phyloP scores from a whole-genome alignment of 169 alveolate genomes.

The Perkinsus chesapeaki region DNA sequence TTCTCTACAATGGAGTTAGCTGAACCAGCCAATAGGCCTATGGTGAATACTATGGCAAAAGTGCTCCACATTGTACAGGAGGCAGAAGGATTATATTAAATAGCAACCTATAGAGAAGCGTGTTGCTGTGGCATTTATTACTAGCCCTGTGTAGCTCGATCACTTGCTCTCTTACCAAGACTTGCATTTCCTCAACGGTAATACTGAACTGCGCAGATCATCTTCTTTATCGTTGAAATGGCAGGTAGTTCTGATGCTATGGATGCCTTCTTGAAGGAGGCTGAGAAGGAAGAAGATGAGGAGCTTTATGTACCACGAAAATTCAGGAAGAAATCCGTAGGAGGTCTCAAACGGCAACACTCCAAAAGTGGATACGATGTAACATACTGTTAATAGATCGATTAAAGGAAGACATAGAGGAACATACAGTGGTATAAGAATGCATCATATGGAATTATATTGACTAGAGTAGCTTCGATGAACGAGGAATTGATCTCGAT shows the following conservation, averaged over 20 bases:
- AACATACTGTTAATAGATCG: too few species aligned
- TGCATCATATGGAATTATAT: too few species aligned
- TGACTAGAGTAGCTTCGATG: too few species aligned
- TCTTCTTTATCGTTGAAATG: too few species aligned
- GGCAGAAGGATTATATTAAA: not conserved
- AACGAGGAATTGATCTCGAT: too few species aligned
- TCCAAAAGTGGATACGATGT: not conserved
- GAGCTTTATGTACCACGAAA: not conserved
- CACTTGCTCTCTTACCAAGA: not conserved
- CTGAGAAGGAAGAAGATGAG: not conserved
- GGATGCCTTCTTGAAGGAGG: conserved; percentile 3
- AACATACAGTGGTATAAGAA: too few species aligned
- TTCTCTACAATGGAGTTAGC: conserved; percentile 4
- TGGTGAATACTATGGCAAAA: not conserved
- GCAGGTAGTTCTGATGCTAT: not conserved
- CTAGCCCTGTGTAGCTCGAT: not conserved
- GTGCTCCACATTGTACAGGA: not conserved
- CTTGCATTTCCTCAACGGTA: not conserved
- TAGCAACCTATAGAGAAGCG: too few species aligned
- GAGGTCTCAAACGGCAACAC: not conserved
- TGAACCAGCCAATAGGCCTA: not conserved
- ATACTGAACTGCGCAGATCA: too few species aligned
- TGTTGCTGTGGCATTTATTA: not conserved
- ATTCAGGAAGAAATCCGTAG: not conserved
- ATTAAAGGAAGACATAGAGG: too few species aligned